A percentile compares a stretch with the other conserved stretches of the same genome.
These are phyloP conservation scores for Lotmaria passim DNA, from an alignment of 208 protist species.

Conservation along the genomic window DNA sequence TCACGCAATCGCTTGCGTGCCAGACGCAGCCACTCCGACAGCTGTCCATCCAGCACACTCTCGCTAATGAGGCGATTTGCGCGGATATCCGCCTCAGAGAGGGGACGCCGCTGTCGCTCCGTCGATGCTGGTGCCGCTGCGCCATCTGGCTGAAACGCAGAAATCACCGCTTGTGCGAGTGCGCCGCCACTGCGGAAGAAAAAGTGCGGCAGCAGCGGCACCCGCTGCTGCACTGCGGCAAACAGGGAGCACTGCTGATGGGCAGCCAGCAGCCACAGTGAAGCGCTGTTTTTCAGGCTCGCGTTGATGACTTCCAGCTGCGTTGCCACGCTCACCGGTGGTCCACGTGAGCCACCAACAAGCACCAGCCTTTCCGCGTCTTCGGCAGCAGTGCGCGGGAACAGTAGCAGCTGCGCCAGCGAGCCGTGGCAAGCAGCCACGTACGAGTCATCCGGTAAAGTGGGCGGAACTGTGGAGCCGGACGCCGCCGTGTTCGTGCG, in stretches of 20 bases:
- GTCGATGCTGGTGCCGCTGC: not conserved
- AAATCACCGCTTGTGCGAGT: conserved; percentile 19
- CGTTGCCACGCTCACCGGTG: conserved; percentile 48
- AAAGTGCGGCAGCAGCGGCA: conserved; percentile 7
- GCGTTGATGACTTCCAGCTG: conserved; percentile 45
- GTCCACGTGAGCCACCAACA: conserved; percentile 56
- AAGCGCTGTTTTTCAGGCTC: conserved; percentile 41
- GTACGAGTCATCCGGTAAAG: conserved; percentile 19
- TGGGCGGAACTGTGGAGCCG: not conserved
- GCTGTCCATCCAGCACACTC: conserved; percentile 53
- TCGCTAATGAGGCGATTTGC: conserved; percentile 30
- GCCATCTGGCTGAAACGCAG: conserved; percentile 6
- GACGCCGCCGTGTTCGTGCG: not conserved
- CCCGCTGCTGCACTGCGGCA: not conserved
- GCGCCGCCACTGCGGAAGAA: conserved; percentile 10
- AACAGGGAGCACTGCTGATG: conserved; percentile 23
- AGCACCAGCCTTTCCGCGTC: conserved; percentile 22
- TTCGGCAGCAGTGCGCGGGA: conserved; percentile 2
- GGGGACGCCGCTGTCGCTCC: not conserved
- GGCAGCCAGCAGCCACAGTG: conserved; percentile 51
- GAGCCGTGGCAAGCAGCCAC: conserved; percentile 67
- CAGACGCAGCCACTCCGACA: conserved; percentile 55
- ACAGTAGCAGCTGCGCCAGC: conserved; percentile 39
- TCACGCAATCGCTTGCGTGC: conserved; percentile 55
- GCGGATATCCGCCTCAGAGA: conserved; percentile 17